Base-by-base conservation (phyloP, 164 flowering plant genomes). In the Saururus chinensis region DNA sequence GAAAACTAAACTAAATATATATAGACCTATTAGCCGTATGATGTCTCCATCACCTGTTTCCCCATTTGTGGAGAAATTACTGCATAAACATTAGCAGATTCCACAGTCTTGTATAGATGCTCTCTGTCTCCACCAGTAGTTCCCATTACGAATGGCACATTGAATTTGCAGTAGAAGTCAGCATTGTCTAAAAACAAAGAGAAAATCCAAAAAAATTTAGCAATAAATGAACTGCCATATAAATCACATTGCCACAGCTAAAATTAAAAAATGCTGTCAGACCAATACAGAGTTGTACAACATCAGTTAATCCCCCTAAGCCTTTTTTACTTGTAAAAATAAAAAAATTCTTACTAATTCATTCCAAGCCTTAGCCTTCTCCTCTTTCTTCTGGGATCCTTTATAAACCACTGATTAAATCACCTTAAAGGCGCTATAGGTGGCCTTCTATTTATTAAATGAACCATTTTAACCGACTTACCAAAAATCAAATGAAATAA, bases 41-140 rank as follows among this genome's bases (percentile, higher is more conserved):
- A 19, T 37, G 58, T 56, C 40, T 40, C 49, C 56, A 68, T 11
- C 62, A 88, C 96, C 95, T 88, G 98, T 60, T 91, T 91, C 66
- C 98, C 98, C 98, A 88, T 91, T 70, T 91, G 98, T 19, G 96
- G 98, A 53, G 98, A 85, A 24, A 92, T 88, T 20, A 88, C 92
- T 40, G 98, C 96, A 84, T 82, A 88, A 41, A 68, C 56, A 20
- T 79, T 77, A 11, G 90, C 80, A 54, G 84, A 87, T 48, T 76
- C 73, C 4, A 88, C 95, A 40, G 88, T 88, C 69, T 82, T 80
- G 59, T 76, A 79, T 51, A 88, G 69, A 21, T 48, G 71, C 57
- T 81, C 82, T 77, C 96, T 81, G 71, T 92, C 89, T 60, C 98
- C 95, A 52, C 98, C 96, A 62, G 96, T 92, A 17, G 98, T 92